phyloP scores from a whole-genome alignment of 176 grass and related monocot genomes.

The Zoysia japonica region DNA sequence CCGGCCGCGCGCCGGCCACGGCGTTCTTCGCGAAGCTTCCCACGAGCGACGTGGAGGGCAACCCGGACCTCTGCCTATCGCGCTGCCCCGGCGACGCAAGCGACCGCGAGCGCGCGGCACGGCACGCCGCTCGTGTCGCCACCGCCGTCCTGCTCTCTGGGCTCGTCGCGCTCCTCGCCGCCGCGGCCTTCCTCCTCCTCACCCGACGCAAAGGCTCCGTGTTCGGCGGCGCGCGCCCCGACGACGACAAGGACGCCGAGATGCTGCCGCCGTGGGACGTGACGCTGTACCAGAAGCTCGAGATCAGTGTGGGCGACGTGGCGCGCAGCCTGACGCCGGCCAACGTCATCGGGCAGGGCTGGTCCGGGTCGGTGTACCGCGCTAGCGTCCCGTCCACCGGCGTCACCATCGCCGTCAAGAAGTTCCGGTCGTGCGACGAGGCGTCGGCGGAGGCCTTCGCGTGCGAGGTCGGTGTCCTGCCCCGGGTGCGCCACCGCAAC shows the following conservation, averaged over 20 bases:
- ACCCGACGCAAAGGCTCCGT: conserved; percentile 13
- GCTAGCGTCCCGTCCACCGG: background rate
- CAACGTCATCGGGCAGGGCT: conserved; percentile 61
- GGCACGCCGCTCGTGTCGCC: conserved; percentile 46
- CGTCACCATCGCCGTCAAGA: background rate
- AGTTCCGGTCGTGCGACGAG: background rate
- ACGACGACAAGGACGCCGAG: conserved; percentile 69
- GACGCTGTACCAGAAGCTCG: conserved; percentile 94
- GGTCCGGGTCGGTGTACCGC: background rate
- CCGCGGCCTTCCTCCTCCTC: conserved; percentile 34
- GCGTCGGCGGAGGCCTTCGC: background rate
- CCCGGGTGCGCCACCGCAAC: background rate
- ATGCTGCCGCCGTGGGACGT: conserved; percentile 89
- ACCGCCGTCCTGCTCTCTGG: conserved; percentile 61
- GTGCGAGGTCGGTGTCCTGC: background rate
- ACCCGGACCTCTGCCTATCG: conserved; percentile 64
- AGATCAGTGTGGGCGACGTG: conserved; percentile 78
- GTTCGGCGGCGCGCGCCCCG: conserved; percentile 11
- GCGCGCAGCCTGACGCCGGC: conserved; percentile 59
- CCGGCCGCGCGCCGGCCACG: conserved; percentile 58
- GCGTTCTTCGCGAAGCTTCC: conserved; percentile 87
- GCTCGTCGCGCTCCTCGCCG: conserved; percentile 44
- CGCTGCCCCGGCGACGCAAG: conserved; percentile 51
- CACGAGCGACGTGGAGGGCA: conserved; percentile 69
- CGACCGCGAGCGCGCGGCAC: conserved; percentile 18